Base-by-base conservation (phyloP, 2,329 filamentous ascomycete genomes). In the Sclerotinia borealis region DNA sequence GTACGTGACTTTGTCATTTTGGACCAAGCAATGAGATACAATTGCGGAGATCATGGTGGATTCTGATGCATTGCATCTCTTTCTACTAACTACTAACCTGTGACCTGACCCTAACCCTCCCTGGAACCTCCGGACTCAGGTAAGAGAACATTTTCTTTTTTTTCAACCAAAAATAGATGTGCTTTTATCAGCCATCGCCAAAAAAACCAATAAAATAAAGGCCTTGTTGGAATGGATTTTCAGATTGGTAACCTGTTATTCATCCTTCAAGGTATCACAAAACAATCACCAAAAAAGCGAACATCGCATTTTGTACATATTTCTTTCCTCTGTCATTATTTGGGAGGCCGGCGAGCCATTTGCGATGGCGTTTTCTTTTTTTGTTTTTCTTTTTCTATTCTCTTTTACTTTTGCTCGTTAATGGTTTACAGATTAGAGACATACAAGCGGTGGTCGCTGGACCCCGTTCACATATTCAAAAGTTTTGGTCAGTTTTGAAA, bases 271-370 rank as follows among this genome's bases (percentile, higher is more conserved):
- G 41, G 50, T 58, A 62, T 62, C 60, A 62, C 39, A 27, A 62
- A 56, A 58, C 50, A 62, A 62, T 62, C 60, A 48, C 50, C 25
- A 62, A 62, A 56, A 62, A 49, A 62, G 60, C 51, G 60, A 58
- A 62, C 41, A 62, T 62, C 60, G 60, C 60, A 50, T 45, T 13
- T 27, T 55, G 36, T 56, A 47, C n/a, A 48, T 47, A 56, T 58
- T 48, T 17, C 8, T 56, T 58, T 55, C 41, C 36, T 56, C 49
- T 48, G 31, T 45, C 43, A 29, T 37, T 55, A 15, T 39, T 34
- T 27, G 31, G 50, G 17, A 47, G 37, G 41, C 39, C 22, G 59
- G 31, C 34, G 31, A 31, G 52, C 39, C 27, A 45, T 31, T 36
- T 36, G 22, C 11, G 11, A n/a, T n/a, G n/a, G n/a, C n/a, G n/a